Evolutionary conservation across 2,329 filamentous ascomycete genomes (phyloP), one percentile per base, ranked within the genome.

Genomic region (Colletotrichum musicola): DNA sequence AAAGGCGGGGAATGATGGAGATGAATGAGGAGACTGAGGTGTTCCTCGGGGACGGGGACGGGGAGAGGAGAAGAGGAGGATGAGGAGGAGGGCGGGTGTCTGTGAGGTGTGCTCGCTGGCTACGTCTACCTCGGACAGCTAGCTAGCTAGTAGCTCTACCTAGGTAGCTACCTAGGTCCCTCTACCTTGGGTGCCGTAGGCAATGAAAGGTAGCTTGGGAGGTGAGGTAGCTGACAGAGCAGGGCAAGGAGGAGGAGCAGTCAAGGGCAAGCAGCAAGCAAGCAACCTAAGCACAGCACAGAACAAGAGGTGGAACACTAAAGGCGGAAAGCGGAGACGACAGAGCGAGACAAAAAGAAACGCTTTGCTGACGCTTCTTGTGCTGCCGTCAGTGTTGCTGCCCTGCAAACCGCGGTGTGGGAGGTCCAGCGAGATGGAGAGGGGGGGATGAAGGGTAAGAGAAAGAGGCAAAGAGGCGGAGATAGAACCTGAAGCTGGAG

Each of bases 1-100:
- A 71, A 71, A 68, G 70, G 68, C 70, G 70, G 70, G 71, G 65
- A 69, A 69, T 67, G 64, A 69, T 71, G 71, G 68, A 69, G 70
- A 67, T 50, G 68, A 44, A 57, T 69, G 69, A 71, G 69, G 71
- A 71, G 71, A 65, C 49, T 49, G 30, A 35, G 30, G 30, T 35
- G 30, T 35, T 35, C 30, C 30, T 35, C 30, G 7, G 7, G 7
- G 27, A 30, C 2, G 27, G 27, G 27, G 30, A 10, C 30, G 30
- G 64, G 64, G 57, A 57, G 68, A 63, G 53, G 58, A 64, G 46
- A 20, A 46, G 69, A 70, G 61, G 62, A 71, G 47, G 68, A 64
- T 70, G 53, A 64, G 71, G 53, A 71, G 60, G 13, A 35, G n/a
- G 16, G 35, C 46, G 58, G 20, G 46, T 49, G 46, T 16, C 44